Evolutionary conservation across 805 yeast species (phyloP).

Genomic region (Zygoascus bituminiphila): DNA sequence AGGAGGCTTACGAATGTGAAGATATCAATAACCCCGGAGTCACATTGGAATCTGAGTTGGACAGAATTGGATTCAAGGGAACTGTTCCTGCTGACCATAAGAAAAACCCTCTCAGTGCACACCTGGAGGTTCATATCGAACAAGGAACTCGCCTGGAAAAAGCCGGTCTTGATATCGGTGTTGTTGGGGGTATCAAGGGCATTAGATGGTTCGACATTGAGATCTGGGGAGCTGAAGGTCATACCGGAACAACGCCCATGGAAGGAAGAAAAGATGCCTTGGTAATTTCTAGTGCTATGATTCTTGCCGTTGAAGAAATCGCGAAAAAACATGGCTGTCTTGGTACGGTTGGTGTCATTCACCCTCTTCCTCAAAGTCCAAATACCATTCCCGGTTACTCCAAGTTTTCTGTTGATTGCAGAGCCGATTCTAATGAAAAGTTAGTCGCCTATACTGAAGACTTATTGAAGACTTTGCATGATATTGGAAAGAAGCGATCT

Average conservation of each 20-base stretch:
- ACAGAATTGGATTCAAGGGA: constrained; percentile 58
- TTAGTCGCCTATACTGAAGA: constrained; percentile 34
- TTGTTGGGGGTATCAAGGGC: constrained; percentile 61
- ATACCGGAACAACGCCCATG: constrained; percentile 69
- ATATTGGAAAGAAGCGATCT: constrained; percentile 25
- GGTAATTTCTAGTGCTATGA: constrained; percentile 49
- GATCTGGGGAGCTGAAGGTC: constrained; percentile 58
- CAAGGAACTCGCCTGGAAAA: constrained; percentile 67
- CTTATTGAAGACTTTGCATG: constrained; percentile 28
- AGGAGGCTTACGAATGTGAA: constrained; percentile 42
- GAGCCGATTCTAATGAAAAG: constrained; percentile 44
- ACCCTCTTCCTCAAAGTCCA: constrained; percentile 50
- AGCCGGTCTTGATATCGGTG: constrained; percentile 48
- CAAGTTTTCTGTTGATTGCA: constrained; percentile 49
- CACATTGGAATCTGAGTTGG: constrained; percentile 46
- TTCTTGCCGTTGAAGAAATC: constrained; percentile 46
- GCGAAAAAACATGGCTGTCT: constrained; percentile 47
- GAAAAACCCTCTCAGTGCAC: constrained; percentile 52
- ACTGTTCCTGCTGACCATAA: constrained; percentile 38
- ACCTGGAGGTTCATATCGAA: constrained; percentile 68
- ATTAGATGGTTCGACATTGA: constrained; percentile 51
- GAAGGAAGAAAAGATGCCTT: constrained; percentile 53
- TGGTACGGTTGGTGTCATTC: constrained; percentile 51
- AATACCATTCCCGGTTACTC: constrained; percentile 62
- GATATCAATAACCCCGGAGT: constrained; percentile 45